A percentile compares a stretch with the other conserved stretches of the same genome.
Evolutionary conservation across 108 stramenopile genomes (phyloP).

Genomic region (Cylindrotheca fusiformis): DNA sequence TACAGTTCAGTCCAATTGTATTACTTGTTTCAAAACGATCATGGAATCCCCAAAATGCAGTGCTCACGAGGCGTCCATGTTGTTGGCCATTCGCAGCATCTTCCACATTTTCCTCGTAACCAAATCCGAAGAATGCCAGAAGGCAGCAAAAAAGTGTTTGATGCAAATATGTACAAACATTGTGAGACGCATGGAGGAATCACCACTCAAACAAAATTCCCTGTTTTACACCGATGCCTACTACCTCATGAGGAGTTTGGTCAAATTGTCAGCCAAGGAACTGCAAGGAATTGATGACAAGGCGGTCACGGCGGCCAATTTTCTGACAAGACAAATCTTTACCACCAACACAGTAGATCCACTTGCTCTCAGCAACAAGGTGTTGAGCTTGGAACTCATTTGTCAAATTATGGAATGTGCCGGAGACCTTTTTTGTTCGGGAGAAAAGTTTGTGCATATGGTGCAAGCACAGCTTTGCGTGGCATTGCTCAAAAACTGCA

Average conservation of each 20-base stretch:
- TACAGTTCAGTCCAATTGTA: constrained; percentile 49
- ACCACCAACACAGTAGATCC: constrained; percentile 60
- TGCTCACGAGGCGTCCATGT: constrained; percentile 92
- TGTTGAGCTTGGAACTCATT: constrained; percentile 92
- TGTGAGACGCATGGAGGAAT: constrained; percentile 91
- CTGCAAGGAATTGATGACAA: constrained; percentile 66
- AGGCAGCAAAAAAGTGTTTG: constrained; percentile 82
- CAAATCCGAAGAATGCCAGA: constrained; percentile 64
- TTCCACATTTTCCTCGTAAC: constrained; percentile 95
- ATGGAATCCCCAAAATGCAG: constrained; percentile 77
- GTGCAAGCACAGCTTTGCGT: constrained; percentile 93
- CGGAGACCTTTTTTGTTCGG: constrained; percentile 75
- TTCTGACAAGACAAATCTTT: constrained; percentile 30
- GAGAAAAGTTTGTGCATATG: constrained; percentile 88
- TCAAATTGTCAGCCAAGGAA: constrained; percentile 90
- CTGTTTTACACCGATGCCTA: constrained; percentile 94
- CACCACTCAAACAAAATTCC: constrained; percentile 44
- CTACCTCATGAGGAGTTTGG: constrained; percentile 93
- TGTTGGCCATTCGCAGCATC: constrained; percentile 84
- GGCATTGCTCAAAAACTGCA: constrained; percentile 94
- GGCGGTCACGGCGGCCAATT: constrained; percentile 21
- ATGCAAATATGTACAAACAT: constrained; percentile 90
- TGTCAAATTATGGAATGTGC: constrained; percentile 78
- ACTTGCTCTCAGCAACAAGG: constrained; percentile 83
- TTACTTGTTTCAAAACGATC: constrained; percentile 50